Conservation (phyloP, 331 rosid genomes). For the Acacia pycnantha region DNA sequence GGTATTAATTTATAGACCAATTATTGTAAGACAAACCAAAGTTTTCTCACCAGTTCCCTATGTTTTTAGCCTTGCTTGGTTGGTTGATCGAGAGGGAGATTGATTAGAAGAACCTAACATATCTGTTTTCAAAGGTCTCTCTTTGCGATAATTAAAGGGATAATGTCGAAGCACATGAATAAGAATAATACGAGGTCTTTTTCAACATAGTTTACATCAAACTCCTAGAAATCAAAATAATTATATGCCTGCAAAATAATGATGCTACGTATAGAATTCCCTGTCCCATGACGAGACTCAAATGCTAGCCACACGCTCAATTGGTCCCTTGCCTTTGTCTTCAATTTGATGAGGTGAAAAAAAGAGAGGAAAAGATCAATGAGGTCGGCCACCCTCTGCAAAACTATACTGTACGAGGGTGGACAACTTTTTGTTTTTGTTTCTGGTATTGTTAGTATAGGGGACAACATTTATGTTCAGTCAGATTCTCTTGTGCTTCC, state of each 20-base stretch:
- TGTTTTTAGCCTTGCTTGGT: background rate
- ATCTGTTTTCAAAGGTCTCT: background rate
- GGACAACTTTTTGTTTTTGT: background rate
- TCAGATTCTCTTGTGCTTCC: background rate
- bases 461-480: background rate
- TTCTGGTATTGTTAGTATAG: background rate
- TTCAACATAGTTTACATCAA: constrained; percentile 17
- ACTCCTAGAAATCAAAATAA: background rate
- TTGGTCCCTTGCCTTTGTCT: background rate
- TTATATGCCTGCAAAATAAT: constrained; percentile 1
- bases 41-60: background rate
- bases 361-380: background rate
- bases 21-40: constrained; percentile 7
- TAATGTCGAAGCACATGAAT: constrained; percentile 1
- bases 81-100: constrained; percentile 1
- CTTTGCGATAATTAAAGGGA: constrained; percentile 21
- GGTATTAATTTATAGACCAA: background rate
- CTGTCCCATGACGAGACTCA: constrained; percentile 1
- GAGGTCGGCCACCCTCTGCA: background rate
- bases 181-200: constrained; percentile 11
- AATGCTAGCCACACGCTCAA: constrained; percentile 11
- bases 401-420: background rate
- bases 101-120: constrained; percentile 33
- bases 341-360: background rate
- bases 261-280: background rate